phyloP scores from a whole-genome alignment of 2,329 filamentous ascomycete genomes.

The Nemania sp. region DNA sequence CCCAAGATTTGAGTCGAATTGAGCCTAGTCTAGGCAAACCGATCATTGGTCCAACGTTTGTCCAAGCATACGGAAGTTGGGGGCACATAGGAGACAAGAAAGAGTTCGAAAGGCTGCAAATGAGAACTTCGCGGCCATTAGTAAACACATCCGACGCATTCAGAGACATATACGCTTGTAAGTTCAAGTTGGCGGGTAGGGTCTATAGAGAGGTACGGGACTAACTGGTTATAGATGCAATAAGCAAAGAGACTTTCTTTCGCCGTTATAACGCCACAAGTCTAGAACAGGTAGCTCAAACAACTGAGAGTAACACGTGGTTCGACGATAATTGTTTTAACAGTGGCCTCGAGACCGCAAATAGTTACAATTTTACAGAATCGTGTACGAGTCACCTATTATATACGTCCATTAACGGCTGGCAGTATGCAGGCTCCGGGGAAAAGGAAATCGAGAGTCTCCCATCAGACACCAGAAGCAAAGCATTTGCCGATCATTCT shows the following conservation, averaged over 20 bases:
- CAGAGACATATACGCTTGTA: not conserved
- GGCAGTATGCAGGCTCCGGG: not conserved
- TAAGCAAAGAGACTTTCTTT: not conserved
- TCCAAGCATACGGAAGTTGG: not conserved
- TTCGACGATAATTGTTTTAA: not conserved
- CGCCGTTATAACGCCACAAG: not conserved
- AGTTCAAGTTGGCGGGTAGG: not conserved
- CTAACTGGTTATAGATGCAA: not conserved
- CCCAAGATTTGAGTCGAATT: not conserved
- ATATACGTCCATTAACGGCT: not conserved
- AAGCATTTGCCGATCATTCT: not conserved
- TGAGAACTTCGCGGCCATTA: not conserved
- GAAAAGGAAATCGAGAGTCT: not conserved
- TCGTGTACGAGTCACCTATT: not conserved
- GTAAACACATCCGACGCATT: not conserved
- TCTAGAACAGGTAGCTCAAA: not conserved
- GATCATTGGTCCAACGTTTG: not conserved
- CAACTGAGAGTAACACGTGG: not conserved
- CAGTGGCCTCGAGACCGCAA: not conserved
- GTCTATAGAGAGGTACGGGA: not conserved
- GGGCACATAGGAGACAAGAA: not conserved
- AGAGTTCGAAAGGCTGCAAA: not conserved
- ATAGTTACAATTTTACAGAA: not conserved
- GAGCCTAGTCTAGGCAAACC: not conserved
- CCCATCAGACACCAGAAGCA: not conserved